A percentile compares a stretch with the other conserved stretches of the same genome.
phyloP scores from a whole-genome alignment of 2,329 filamentous ascomycete genomes.

The Achaetomium macrosporum region DNA sequence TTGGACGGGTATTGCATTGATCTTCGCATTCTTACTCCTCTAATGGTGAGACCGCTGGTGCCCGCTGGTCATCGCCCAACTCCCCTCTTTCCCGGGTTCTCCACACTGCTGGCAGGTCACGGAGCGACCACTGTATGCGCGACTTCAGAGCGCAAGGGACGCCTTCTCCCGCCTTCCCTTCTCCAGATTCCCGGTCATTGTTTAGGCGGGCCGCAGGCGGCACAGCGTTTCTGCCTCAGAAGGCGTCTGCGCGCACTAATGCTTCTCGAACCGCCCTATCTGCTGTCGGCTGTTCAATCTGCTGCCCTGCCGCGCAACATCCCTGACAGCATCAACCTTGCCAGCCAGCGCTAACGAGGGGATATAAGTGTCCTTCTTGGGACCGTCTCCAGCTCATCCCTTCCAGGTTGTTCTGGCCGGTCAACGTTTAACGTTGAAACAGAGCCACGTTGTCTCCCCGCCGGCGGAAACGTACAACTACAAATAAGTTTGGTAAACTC shows the following conservation, averaged over 20 bases:
- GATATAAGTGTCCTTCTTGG: constrained; percentile 25
- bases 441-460: constrained; percentile 18
- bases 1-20: constrained; percentile 12
- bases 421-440: constrained; percentile 9
- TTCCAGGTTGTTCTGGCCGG: constrained; percentile 7
- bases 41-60: constrained; percentile 12
- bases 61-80: constrained; percentile 16
- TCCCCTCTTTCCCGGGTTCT: constrained; percentile 9
- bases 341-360: constrained; percentile 18
- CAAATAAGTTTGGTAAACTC: constrained; percentile 18
- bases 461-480: constrained; percentile 8
- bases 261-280: constrained; percentile 7
- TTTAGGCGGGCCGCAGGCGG: constrained; percentile 10
- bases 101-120: constrained; percentile 23
- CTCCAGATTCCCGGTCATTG: constrained; percentile 6
- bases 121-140: constrained; percentile 22
- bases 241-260: constrained; percentile 2
- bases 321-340: constrained; percentile 22
- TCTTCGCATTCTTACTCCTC: constrained; percentile 5
- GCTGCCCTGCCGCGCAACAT: constrained; percentile 9
- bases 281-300: constrained; percentile 11
- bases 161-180: constrained; percentile 14
- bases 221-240: constrained; percentile 6
- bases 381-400: constrained; percentile 9
- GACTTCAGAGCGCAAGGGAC: constrained; percentile 13